Base-by-base conservation (phyloP, 2,329 filamentous ascomycete species). In the Tolypocladium pustulatum region DNA sequence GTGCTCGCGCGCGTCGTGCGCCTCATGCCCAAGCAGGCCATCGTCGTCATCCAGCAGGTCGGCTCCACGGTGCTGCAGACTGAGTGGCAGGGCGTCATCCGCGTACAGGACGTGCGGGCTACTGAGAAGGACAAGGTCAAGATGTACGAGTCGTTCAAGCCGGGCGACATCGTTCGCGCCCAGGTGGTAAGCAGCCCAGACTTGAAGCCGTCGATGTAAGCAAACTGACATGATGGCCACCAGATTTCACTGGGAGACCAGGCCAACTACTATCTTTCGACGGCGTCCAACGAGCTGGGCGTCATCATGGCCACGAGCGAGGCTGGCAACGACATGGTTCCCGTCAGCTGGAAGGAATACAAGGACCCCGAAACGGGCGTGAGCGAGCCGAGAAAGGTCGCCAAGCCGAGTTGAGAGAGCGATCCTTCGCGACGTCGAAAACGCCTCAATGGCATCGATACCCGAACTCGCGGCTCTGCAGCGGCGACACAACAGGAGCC, bases 81-180 rank as follows among this genome's bases (percentile, higher is more conserved):
- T 56, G 88, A 91, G 65, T 95, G 92, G 82, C 88, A 91, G 73
- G 91, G 89, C 5, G 77, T 95, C 61, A 91, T 96, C 61, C 83
- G 91, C 22, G 85, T 87, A 62, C 93, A 97, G 75, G 94, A 99
- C 70, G 90, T 99, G 38, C 82, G 94, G 58, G 91, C 91, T 3
- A 96, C 94, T 22, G 94, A 99, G 76, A 96, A 97, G 76, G 94
- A 97, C 71, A 90, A 90, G 65, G 90, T 97, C 51, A 90, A 89
- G 71, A 89, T 97, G 62, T 87, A 90, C 64, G 91, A 96, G 71
- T 90, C 88, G 67, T 97, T 97, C 70, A 82, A 91, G 64, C 92
- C 95, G 0, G 94, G 94, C 0, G 94, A 99, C 76, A 85, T 97
- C 64, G 90, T 99, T 56, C 78, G 90, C 56, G 94, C 91, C 5